A percentile compares a stretch with the other conserved stretches of the same genome.
Evolutionary conservation across 139 green algal species (phyloP).

Genomic region (Zygnema cylindricum): DNA sequence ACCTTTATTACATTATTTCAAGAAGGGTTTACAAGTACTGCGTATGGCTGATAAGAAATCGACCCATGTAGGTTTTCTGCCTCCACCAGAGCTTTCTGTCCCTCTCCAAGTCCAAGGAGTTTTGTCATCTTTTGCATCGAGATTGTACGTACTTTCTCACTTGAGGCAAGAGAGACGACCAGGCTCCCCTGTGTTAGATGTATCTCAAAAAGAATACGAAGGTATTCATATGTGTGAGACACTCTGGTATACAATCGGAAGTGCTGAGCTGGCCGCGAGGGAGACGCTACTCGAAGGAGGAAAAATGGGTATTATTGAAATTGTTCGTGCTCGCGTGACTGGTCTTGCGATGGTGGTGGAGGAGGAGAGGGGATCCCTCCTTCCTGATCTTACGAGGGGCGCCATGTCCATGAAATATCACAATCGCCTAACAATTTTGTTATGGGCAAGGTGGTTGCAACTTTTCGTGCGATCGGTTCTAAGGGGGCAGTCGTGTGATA

Average conservation of each 20-base stretch:
- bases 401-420: not conserved
- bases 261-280: conserved; percentile 41
- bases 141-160: conserved; percentile 3
- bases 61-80: not conserved
- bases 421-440: not conserved
- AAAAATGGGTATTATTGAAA: not conserved
- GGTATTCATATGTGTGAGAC: conserved; percentile 44
- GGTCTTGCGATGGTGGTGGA: not conserved
- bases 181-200: too few relatives aligned
- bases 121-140: conserved; percentile 15
- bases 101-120: conserved; percentile 1
- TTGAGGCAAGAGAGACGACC: not conserved
- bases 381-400: not conserved
- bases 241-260: conserved; percentile 35
- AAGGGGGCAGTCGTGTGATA: not conserved
- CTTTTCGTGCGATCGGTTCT: not conserved
- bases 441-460: not conserved
- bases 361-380: not conserved
- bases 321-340: not conserved
- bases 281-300: not conserved
- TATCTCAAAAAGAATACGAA: conserved; percentile 10
- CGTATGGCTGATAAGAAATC: not conserved
- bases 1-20: not conserved
- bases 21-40: not conserved
- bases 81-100: not conserved